Percentiles rank a stretch among this genome's conserved stretches.
phyloP scores from a whole-genome alignment of 2,329 filamentous ascomycete genomes.

The Colletotrichum viniferum region DNA sequence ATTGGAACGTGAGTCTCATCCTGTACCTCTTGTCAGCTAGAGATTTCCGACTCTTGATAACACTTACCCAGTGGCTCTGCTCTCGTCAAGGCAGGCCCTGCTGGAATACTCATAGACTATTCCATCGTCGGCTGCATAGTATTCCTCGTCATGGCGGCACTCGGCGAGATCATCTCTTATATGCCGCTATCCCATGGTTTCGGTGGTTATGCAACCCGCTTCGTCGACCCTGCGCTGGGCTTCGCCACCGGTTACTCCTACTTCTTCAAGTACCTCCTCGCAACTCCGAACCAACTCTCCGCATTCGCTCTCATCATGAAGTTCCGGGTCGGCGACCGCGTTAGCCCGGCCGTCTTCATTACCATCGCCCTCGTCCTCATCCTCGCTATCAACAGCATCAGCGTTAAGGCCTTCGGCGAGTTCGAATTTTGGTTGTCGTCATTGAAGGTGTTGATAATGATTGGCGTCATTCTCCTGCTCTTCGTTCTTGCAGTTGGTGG shows the following conservation, averaged over 20 bases:
- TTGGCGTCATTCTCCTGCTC: constrained; percentile 41
- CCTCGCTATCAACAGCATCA: constrained; percentile 50
- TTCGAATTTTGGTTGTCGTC: constrained; percentile 51
- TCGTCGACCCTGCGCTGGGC: constrained; percentile 50
- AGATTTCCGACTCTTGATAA: background rate
- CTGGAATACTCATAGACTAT: constrained; percentile 42
- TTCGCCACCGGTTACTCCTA: constrained; percentile 15
- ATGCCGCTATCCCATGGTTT: constrained; percentile 50
- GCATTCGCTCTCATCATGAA: constrained; percentile 35
- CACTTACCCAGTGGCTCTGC: constrained; percentile 40
- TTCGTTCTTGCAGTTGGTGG: constrained; percentile 44
- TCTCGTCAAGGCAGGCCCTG: constrained; percentile 51
- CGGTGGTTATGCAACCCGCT: constrained; percentile 67
- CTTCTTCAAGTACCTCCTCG: constrained; percentile 20
- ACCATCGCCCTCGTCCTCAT: constrained; percentile 19
- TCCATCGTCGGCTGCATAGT: constrained; percentile 51
- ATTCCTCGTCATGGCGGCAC: constrained; percentile 57
- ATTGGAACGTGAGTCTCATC: constrained; percentile 43
- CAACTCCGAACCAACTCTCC: constrained; percentile 41
- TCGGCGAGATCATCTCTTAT: constrained; percentile 37
- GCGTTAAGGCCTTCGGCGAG: constrained; percentile 36
- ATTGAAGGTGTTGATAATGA: constrained; percentile 48
- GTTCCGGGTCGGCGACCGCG: constrained; percentile 4
- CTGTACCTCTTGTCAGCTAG: background rate
- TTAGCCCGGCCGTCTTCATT: constrained; percentile 17